Base-by-base conservation (phyloP, 371 early-diverging fungal genomes). In the Batkoa obscura region DNA sequence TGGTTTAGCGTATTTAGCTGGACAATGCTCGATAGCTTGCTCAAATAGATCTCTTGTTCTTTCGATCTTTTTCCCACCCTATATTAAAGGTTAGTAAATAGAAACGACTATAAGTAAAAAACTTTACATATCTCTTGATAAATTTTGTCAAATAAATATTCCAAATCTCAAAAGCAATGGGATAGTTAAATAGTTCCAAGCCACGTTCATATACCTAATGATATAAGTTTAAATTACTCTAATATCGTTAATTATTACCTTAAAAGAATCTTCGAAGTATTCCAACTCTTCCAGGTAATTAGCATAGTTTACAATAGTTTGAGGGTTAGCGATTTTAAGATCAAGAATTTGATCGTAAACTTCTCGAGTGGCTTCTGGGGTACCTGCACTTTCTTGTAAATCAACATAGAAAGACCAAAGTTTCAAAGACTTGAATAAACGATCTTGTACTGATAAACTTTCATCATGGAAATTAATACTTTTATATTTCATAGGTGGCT, bases 101-200 rank as follows among this genome's bases (percentile, higher is more conserved):
- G n/a, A n/a, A n/a, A n/a, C 31, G 30, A 2, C 30, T 1, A 49
- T 55, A 2, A 23, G 13, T 2, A 9, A 37, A 3, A n/a, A 41
- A 8, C 67, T 76, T 70, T 73, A 75, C 78, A 65, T 83, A 90
- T 15, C 94, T 87, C 10, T 66, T 66, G 41, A 90, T 73, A 63
- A 96, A 96, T 60, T 84, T 79, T 31, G 79, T 72, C 51, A 98
- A 71, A 67, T 98, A 98, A 33, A 91, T 72, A 66, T 88, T 92
- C 98, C 98, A 98, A 54, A 98, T 70, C 60, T 98, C 98, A 64
- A 91, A 87, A 0, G 97, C 94, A 58, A 92, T 84, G 0, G 98
- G 97, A 69, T 86, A 95, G 3, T 90, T 90, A 65, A 98, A 96
- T 32, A 83, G 68, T 37, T 85, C 90, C 58, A 98, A 89, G 38